Evolutionary conservation across 2,329 filamentous ascomycete genomes (phyloP).

Genomic region (Venturia pyrina): DNA sequence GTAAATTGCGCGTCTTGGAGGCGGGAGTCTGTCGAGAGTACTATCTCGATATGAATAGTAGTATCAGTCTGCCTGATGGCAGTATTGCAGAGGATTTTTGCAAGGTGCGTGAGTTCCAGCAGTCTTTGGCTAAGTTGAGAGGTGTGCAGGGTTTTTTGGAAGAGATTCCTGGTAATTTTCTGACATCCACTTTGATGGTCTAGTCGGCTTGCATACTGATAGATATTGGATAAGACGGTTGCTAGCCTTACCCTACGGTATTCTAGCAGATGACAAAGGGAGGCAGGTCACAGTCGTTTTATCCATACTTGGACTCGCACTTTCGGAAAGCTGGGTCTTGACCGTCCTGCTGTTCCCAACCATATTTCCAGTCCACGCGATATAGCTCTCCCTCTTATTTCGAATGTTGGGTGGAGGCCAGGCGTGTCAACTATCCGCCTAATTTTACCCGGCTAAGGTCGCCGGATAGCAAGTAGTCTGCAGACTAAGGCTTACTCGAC

Average conservation of each 20-base stretch:
- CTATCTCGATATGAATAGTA: neutral
- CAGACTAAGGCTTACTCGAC: too few species aligned
- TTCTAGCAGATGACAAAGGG: too few species aligned
- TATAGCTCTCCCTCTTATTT: neutral
- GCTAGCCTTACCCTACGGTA: too few species aligned
- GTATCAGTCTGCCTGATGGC: neutral
- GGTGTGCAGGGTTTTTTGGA: too few species aligned
- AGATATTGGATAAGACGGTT: too few species aligned
- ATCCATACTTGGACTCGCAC: neutral
- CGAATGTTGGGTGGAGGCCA: slow-evolving; percentile 1
- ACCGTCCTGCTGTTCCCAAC: neutral
- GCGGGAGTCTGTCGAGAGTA: neutral
- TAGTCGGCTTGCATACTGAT: too few species aligned
- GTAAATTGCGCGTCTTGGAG: neutral
- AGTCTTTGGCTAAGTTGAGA: neutral
- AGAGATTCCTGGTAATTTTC: too few species aligned
- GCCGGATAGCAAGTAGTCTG: too few species aligned
- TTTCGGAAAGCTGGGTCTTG: neutral
- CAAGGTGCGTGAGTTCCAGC: neutral
- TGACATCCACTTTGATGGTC: too few species aligned
- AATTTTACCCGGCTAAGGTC: too few species aligned
- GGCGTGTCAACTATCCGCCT: too few species aligned
- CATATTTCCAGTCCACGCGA: neutral
- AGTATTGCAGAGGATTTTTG: neutral
- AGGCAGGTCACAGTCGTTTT: neutral